Evolutionary conservation across 2,329 filamentous ascomycete species (phyloP).

Genomic region (Phialophora expanda): DNA sequence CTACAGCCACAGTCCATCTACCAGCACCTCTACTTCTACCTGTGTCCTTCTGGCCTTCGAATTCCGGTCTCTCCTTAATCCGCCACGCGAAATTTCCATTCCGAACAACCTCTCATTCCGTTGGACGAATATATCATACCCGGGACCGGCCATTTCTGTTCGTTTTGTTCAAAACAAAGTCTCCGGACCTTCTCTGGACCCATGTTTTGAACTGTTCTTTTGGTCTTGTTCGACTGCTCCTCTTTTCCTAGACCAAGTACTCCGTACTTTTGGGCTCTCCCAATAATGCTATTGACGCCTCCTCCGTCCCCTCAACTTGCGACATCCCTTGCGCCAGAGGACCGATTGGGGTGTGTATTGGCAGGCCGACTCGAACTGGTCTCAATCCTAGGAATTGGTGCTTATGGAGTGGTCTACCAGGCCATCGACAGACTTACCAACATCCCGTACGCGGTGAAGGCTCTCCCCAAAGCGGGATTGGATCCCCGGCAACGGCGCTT

Average conservation of each 20-base stretch:
- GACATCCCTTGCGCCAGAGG: constrained; percentile 72
- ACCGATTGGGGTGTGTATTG: constrained; percentile 81
- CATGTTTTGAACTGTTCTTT: constrained; percentile 40
- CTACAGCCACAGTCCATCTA: constrained; percentile 14
- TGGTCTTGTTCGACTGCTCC: constrained; percentile 37
- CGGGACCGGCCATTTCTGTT: constrained; percentile 31
- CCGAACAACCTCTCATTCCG: constrained; percentile 1
- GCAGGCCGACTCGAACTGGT: constrained; percentile 83
- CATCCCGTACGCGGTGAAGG: constrained; percentile 91
- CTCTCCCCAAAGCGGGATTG: constrained; percentile 90
- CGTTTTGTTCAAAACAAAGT: constrained; percentile 32
- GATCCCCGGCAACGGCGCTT: constrained; percentile 86
- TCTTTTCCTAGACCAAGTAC: constrained; percentile 39
- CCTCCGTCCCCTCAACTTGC: constrained; percentile 50
- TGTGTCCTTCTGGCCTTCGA: constrained; percentile 24
- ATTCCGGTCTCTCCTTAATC: constrained; percentile 22
- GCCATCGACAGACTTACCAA: constrained; percentile 82
- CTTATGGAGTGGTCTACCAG: constrained; percentile 94
- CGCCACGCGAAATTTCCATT: constrained; percentile 5
- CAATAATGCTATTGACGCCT: constrained; percentile 54
- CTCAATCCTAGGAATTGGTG: constrained; percentile 85
- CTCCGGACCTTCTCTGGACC: constrained; percentile 37
- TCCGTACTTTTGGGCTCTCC: constrained; percentile 48
- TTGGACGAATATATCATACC: constrained; percentile 13
- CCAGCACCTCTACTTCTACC: constrained; percentile 5